Evolutionary conservation across 2,329 filamentous ascomycete genomes (phyloP), one percentile per base, ranked within the genome.

Genomic region (Coniochaeta prunicola): DNA sequence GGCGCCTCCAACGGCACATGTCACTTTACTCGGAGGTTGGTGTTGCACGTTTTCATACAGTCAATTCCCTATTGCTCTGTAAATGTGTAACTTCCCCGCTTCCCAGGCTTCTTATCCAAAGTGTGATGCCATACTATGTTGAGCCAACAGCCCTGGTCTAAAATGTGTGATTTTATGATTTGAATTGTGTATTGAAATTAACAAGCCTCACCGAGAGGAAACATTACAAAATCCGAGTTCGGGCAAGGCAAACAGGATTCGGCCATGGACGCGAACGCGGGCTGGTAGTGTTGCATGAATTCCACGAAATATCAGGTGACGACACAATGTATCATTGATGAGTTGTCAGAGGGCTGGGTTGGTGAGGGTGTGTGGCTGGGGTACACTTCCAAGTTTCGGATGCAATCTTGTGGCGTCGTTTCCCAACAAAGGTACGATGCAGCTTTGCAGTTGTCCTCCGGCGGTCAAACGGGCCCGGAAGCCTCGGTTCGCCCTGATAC

Each of bases 271-370:
- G 50, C 21, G 15, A 4, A 4, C 19, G 53, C 17, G 36, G 36
- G 36, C 36, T 38, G 15, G 36, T 38, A 9, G 12, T 17, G 53
- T 26, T 54, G 53, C 53, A 54, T 54, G 28, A 54, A 54, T 34
- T 33, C 17, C n/a, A 34, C 53, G 8, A 28, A 7, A 54, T 10
- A 54, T 34, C 53, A 54, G 53, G 53, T 54, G 53, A 54, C 53
- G 53, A 34, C 53, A 36, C 30, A 54, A 54, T 54, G 53, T 36
- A 54, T 54, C 53, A 54, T 54, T 54, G 53, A 54, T 54, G 53
- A 33, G 53, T 54, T 54, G 53, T 54, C 53, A 54, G 36, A 50
- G 26, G 21, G 26, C 40, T 45, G 24, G 45, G 45, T 26, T 30
- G 45, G 26, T 15, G 21, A 50, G 21, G 24, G 45, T 50, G 40